Evolutionary conservation across 495 filamentous ascomycete species (phyloP), one percentile per base, ranked within the genome.

Genomic region (Trypethelium eluteriae): DNA sequence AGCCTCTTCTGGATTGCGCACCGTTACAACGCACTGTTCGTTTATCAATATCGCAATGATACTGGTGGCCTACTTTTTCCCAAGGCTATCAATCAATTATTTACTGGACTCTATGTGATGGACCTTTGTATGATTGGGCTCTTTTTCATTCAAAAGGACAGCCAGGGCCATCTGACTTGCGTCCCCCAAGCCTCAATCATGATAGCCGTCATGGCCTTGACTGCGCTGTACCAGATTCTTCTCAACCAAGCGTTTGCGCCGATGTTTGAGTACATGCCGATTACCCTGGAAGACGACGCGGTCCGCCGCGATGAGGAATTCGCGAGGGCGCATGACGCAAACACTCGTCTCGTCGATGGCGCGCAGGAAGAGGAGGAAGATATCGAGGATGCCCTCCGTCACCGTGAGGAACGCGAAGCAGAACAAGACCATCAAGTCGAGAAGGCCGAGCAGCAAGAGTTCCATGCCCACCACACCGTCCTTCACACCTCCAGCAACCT

Each of bases 11-110:
- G 93, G 93, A 85, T 96, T 64, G 93, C 92, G 3, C 92, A 98
- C 76, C 89, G 93, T 34, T 98, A 98, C 77, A 94, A 93, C 73
- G 96, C 94, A 76, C 85, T 98, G 53, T 98, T 97, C 72, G 92
- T 98, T 64, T 93, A 89, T 49, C 93, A 93, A 62, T 96, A 96
- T 75, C 83, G 84, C 53, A 88, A 88, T 70, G 94, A 98, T 75
- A 98, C 94, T 1, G 95, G 94, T 64, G 94, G 94, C 38, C 81
- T 98, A 39, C 83, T 98, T 34, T 98, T 95, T 72, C 95, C 95
- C 2, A 86, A 84, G 18, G 95, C 94, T 6, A 89, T 98, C 79
- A 97, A 97, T 74, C 95, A 98, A 74, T 86, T 96, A 0, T 98
- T 98, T 75, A 93, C 89, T 1, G 94, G 94, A 0, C 76, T 98